phyloP scores from a whole-genome alignment of 371 early-diverging fungal species.

The Mortierella sp. region DNA sequence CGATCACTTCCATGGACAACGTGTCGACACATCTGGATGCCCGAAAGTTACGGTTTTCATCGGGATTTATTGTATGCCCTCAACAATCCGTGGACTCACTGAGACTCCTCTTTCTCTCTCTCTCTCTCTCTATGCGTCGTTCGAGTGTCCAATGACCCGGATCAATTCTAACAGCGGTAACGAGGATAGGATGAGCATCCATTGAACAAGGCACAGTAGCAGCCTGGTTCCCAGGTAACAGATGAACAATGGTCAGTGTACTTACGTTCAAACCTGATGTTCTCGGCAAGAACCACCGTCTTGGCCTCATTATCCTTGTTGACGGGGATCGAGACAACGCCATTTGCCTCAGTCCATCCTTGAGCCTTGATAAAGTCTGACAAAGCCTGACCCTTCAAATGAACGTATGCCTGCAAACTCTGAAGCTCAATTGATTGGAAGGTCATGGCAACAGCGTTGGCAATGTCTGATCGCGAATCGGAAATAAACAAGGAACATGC shows the following conservation, averaged over 20 bases:
- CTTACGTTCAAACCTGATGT: conserved; percentile 83
- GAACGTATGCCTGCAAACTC: conserved; percentile 70
- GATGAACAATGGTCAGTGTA: neutral
- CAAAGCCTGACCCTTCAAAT: conserved; percentile 76
- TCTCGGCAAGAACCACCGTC: conserved; percentile 86
- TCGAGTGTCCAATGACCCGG: conserved; percentile 75
- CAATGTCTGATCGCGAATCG: conserved; percentile 58
- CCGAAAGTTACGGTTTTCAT: neutral
- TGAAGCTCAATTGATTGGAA: conserved; percentile 79
- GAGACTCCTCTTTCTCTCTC: conserved; percentile 3
- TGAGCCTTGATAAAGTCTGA: conserved; percentile 67
- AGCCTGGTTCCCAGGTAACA: too few relatives aligned
- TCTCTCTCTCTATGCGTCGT: conserved; percentile 57
- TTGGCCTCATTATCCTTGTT: conserved; percentile 86
- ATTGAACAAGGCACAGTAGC: too few relatives aligned
- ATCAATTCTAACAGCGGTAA: conserved; percentile 57
- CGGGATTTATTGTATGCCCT: conserved; percentile 15
- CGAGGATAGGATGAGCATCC: too few relatives aligned
- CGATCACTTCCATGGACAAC: too few relatives aligned
- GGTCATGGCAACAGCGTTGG: conserved; percentile 77
- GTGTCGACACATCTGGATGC: too few relatives aligned
- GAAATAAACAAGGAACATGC: neutral
- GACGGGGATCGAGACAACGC: conserved; percentile 78
- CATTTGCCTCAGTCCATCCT: conserved; percentile 73
- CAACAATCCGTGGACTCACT: too few relatives aligned